These are phyloP conservation scores for Magnusiomyces suaveolens DNA, from an alignment of 1,139 yeast species.

Conservation along the genomic window DNA sequence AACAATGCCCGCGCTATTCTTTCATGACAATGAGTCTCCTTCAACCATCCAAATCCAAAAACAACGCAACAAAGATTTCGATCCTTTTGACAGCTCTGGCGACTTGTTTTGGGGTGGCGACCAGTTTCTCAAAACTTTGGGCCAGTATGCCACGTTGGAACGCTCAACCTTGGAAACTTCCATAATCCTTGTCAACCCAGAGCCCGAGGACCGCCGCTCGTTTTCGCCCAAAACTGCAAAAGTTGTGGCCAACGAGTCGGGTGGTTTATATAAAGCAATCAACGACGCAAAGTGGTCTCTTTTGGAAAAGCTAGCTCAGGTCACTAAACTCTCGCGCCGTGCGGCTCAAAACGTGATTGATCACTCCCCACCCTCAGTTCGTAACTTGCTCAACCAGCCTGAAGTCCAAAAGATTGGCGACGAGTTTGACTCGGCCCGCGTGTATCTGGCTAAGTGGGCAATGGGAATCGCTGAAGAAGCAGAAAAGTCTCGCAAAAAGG, in stretches of 20 bases:
- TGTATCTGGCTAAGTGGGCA: conserved; percentile 95
- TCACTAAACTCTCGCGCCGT: conserved; percentile 58
- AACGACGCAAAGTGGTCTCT: conserved; percentile 78
- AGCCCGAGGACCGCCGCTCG: conserved; percentile 62
- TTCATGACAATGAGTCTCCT: conserved; percentile 82
- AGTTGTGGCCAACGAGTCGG: conserved; percentile 20
- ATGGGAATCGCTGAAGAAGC: conserved; percentile 90
- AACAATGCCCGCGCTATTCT: conserved; percentile 73
- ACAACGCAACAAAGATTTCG: conserved; percentile 53
- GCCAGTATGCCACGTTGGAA: conserved; percentile 50
- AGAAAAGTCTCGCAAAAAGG: conserved; percentile 51
- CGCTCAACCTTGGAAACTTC: conserved; percentile 63
- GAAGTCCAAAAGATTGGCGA: conserved; percentile 74
- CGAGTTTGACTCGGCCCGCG: conserved; percentile 86
- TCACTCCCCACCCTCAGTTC: conserved; percentile 52
- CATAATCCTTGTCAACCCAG: conserved; percentile 70
- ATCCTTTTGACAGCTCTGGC: conserved; percentile 57
- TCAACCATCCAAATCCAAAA: conserved; percentile 58
- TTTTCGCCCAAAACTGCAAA: conserved; percentile 51
- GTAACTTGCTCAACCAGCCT: conserved; percentile 58
- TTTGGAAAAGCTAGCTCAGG: conserved; percentile 73
- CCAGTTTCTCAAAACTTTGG: conserved; percentile 53
- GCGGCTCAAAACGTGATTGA: conserved; percentile 54
- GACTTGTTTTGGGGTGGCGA: conserved; percentile 87
- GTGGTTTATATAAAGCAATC: conserved; percentile 31